Evolutionary conservation across 805 yeast genomes (phyloP), one percentile per base, ranked within the genome.

Genomic region (Yarrowia sp.): DNA sequence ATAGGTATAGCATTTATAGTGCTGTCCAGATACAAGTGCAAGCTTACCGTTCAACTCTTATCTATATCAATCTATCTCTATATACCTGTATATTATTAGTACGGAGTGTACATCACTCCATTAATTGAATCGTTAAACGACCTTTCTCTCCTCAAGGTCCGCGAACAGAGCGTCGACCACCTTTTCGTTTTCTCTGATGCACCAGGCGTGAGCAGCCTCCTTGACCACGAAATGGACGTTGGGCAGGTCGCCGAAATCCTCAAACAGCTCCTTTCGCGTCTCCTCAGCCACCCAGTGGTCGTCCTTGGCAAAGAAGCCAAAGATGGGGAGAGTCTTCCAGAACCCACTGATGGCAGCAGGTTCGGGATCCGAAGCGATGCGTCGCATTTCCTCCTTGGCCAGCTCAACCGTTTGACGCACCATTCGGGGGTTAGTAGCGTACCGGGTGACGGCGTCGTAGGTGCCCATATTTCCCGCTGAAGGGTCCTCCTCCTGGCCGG

Each of bases 271-370:
- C 0, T 79, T 79, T 55, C 89, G 80, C 1, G 91, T 84, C 34
- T 73, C 76, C 55, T 83, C 80, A 65, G 80, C 79, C 2, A 89
- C 87, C 94, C 93, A 89, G 73, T 86, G 86, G 74, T 89, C 94
- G 33, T 77, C 73, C 15, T 74, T 75, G 8, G 89, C 87, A 71
- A 86, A 87, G 67, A 84, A 83, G 3, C 80, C 74, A 89, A 89
- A 87, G 13, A 84, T 76, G 69, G 68, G 82, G 81, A 73, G 82
- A 76, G 60, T 81, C 81, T 36, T 15, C 77, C 89, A 87, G 68
- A 85, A 79, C 6, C 75, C 80, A 71, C 81, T 81, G 38, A 76
- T 68, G 9, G 71, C 77, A 65, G 71, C 73, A 3, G 68, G 56
- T 46, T 84, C 85, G 13, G 80, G 76, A 46, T 79, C 79, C 34